phyloP scores from a whole-genome alignment of 371 early-diverging fungal species.

The Rhizopus delemar region DNA sequence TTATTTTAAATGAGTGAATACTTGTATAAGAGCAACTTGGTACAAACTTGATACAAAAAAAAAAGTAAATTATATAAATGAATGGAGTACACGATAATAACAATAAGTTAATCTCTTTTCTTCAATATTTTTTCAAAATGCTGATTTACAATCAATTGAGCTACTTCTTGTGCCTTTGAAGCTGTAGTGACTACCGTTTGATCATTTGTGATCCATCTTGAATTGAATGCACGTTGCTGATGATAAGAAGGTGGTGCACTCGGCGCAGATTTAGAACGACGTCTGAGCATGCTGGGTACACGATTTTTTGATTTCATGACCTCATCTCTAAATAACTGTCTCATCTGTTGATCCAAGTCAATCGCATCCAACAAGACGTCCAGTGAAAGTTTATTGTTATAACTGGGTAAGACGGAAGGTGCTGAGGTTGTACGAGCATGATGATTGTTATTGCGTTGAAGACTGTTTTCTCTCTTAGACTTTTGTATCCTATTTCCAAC shows the following conservation, averaged over 20 bases:
- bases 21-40: slow-evolving; percentile 3
- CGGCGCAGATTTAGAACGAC: slow-evolving; percentile 48
- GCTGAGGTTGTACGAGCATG: slow-evolving; percentile 42
- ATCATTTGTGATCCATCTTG: slow-evolving; percentile 19
- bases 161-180: slow-evolving; percentile 26
- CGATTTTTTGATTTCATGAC: slow-evolving; percentile 33
- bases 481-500: slow-evolving; percentile 6
- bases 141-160: slow-evolving; percentile 28
- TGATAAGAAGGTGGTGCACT: slow-evolving; percentile 38
- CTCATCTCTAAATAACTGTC: slow-evolving; percentile 37
- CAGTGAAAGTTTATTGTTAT: slow-evolving; percentile 32
- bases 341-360: slow-evolving; percentile 52
- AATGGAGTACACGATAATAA: slow-evolving; percentile 7
- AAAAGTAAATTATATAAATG: slow-evolving; percentile 1
- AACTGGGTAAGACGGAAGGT: slow-evolving; percentile 41
- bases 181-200: slow-evolving; percentile 19
- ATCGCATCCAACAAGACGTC: slow-evolving; percentile 47
- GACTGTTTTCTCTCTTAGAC: slow-evolving; percentile 4
- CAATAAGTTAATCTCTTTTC: slow-evolving; percentile 15
- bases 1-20: slow-evolving; percentile 8
- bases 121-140: slow-evolving; percentile 27
- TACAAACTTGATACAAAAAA: slow-evolving; percentile 1
- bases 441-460: slow-evolving; percentile 7
- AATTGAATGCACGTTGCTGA: slow-evolving; percentile 25
- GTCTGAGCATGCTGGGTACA: slow-evolving; percentile 19